Evolutionary conservation across 2,329 filamentous ascomycete genomes (phyloP), one percentile per base, ranked within the genome.

Genomic region (Aspergillus sp.): DNA sequence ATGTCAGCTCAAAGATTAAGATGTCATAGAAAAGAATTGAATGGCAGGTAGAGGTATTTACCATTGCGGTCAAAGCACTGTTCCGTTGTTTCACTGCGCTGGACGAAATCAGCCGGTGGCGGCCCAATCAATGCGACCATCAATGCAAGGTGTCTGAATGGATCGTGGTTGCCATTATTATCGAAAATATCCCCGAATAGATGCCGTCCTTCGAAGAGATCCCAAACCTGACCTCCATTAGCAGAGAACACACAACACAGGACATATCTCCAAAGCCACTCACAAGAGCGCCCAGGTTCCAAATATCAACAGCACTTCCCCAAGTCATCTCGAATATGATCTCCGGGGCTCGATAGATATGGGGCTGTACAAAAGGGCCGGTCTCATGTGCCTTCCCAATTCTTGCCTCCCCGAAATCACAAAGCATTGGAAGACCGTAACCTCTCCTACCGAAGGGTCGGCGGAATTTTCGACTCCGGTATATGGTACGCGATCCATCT

Each of bases 201-300:
- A 35, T 60, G 57, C 1, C 48, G 37, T 8, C 63, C 60, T 49
- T 71, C 62, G 36, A 67, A 68, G 1, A 71, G 24, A 37, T 69
- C 61, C 67, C 66, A 71, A 5, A 66, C 55, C 66, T 68, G 27
- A 17, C 29, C 8, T 13, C 10, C 19, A 37, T 39, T 7, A 38
- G 42, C 33, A 37, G 33, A 29, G 30, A 19, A 33, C 32, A n/a
- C 35, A 14, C 27, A 39, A 37, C 20, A 41, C 19, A 33, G 30
- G 26, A 7, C 27, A 51, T 47, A 44, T 10, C 12, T 32, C 22
- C 13, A 17, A 8, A 19, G 2, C 10, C 14, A 33, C 41, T 74
- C 29, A 68, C 66, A 61, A 72, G 58, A 32, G 58, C 58, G 0
- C 61, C 68, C 2, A 60, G 47, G 30, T 66, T 69, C 68, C 68